Evolutionary conservation across 1,139 yeast genomes (phyloP).

Genomic region (Debaryomyces psychrophilus): DNA sequence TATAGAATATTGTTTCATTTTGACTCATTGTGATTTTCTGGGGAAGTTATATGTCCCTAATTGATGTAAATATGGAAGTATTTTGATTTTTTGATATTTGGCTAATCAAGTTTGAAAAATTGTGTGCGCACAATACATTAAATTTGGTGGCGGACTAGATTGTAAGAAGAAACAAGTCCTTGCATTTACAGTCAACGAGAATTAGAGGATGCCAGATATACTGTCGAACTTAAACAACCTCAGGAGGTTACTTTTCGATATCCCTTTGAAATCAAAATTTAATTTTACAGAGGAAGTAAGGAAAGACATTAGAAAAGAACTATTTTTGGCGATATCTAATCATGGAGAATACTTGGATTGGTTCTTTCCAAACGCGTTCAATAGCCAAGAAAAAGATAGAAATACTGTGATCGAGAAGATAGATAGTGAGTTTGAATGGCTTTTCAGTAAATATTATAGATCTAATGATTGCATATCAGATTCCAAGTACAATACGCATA

Average conservation of each 20-base stretch:
- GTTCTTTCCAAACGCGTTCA: slow-evolving; percentile 50
- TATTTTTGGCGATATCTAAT: slow-evolving; percentile 54
- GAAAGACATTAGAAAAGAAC: slow-evolving; percentile 48
- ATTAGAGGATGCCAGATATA: slow-evolving; percentile 6
- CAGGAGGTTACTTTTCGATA: slow-evolving; percentile 35
- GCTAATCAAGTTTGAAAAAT: neutral
- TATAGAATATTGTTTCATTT: slow-evolving; percentile 18
- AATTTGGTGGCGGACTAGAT: slow-evolving; percentile 12
- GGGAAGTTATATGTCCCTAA: neutral
- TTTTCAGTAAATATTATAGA: slow-evolving; percentile 35
- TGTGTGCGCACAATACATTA: slow-evolving; percentile 7
- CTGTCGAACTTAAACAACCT: slow-evolving; percentile 13
- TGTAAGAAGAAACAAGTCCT: slow-evolving; percentile 2
- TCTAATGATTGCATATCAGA: slow-evolving; percentile 23
- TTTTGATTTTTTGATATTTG: neutral
- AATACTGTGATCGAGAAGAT: slow-evolving; percentile 23
- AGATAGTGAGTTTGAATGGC: slow-evolving; percentile 43
- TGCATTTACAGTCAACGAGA: neutral
- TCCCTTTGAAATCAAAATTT: slow-evolving; percentile 40
- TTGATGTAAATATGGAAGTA: neutral
- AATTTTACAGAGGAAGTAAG: slow-evolving; percentile 38
- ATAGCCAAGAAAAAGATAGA: slow-evolving; percentile 13
- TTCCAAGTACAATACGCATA: slow-evolving; percentile 27
- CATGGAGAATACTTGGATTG: slow-evolving; percentile 52
- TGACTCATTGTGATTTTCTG: slow-evolving; percentile 1